These are phyloP conservation scores for Lasiosphaeria miniovina DNA, from an alignment of 495 filamentous ascomycete species.

Conservation along the genomic window DNA sequence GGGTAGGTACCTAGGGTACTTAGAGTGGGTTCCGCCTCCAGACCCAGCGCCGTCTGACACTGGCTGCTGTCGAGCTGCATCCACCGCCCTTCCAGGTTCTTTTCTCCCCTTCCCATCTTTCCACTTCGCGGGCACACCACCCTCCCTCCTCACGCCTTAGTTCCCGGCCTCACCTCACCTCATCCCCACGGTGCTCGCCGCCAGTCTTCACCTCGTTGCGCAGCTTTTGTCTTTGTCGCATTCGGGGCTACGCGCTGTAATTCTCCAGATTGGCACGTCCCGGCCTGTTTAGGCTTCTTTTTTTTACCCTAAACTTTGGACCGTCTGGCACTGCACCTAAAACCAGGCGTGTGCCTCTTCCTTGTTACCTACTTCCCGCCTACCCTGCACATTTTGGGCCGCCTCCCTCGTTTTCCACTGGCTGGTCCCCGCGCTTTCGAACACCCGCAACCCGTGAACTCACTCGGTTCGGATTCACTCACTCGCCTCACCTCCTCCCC, in stretches of 20 bases:
- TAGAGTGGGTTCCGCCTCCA: conserved; percentile 20
- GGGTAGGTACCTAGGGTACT: background rate
- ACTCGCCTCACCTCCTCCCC: too few relatives aligned
- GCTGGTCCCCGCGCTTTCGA: too few relatives aligned
- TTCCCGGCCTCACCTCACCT: conserved; percentile 10
- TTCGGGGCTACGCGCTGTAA: conserved; percentile 2
- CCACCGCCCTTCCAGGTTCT: conserved; percentile 27
- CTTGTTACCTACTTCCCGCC: too few relatives aligned
- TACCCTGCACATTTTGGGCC: too few relatives aligned
- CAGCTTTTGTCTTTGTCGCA: conserved; percentile 14
- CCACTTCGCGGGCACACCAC: conserved; percentile 22
- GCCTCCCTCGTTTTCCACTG: too few relatives aligned
- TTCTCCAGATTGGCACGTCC: conserved; percentile 5
- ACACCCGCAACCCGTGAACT: too few relatives aligned
- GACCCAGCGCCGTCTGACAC: conserved; percentile 21
- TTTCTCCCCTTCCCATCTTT: conserved; percentile 25
- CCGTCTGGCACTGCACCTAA: too few relatives aligned
- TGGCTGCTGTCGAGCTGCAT: conserved; percentile 11
- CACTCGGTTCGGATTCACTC: too few relatives aligned
- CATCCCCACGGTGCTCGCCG: conserved; percentile 2
- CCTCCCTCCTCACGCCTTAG: conserved; percentile 14
- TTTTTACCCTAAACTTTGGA: background rate
- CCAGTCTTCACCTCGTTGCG: background rate
- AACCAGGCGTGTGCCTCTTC: too few relatives aligned
- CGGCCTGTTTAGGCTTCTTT: background rate